Evolutionary conservation across 2,329 filamentous ascomycete species (phyloP), one percentile per base, ranked within the genome.

Genomic region (Pseudonectria foliicola): DNA sequence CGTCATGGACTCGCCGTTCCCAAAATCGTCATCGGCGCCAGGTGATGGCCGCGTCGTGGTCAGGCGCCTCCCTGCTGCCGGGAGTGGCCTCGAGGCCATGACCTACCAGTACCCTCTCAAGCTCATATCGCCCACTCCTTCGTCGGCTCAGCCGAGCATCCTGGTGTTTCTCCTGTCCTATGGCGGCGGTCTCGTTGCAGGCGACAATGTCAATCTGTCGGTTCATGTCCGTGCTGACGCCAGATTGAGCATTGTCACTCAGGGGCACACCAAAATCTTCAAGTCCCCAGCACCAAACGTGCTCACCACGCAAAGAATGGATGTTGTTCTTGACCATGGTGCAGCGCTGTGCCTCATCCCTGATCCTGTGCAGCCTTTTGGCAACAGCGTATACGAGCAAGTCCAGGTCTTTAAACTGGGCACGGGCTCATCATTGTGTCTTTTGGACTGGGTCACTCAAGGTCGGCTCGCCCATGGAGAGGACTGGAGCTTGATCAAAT

Each of bases 101-200:
- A 81, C 80, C 25, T 96, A 93, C 57, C 87, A 94, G 58, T 98
- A 96, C 54, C 92, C 92, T 2, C 72, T 98, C 30, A 98, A 98
- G 61, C 75, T 98, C 38, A 85, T 98, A 42, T 83, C 88, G 0
- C 87, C 90, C 2, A 73, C 80, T 11, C 76, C 82, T 10, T 68
- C 80, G 6, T 70, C 73, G 31, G 67, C 74, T 27, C 72, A 80
- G 37, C 70, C 73, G 44, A 85, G 85, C 37, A 73, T 88, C 7
- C 76, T 92, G 23, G 80, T 95, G 27, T 96, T 95, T 56, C 71
- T 96, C 25, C 73, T 98, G 31, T 95, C 89, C 1, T 98, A 96
- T 56, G 92, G 92, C 32, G 92, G 92, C 28, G 92, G 92, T 2
- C 76, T 98, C 11, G 85, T 98, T 2, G 85, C 83, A 10, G 88